These are phyloP conservation scores for Mariannaea elegans DNA, from an alignment of 2,329 filamentous ascomycete species.

Conservation along the genomic window DNA sequence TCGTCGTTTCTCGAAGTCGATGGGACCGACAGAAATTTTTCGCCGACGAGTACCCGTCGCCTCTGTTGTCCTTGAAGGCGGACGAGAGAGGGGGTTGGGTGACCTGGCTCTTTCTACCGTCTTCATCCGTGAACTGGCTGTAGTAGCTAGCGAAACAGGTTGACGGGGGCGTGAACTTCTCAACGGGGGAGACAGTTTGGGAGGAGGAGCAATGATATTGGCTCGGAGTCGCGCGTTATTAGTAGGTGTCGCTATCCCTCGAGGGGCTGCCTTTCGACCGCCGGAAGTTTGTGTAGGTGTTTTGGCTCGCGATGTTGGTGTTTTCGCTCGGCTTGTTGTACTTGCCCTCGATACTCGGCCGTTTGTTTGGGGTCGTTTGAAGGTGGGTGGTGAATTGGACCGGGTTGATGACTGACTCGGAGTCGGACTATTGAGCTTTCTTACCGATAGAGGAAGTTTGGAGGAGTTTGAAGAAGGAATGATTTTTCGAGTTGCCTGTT, in stretches of 20 bases:
- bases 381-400: conserved; percentile 63
- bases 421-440: conserved; percentile 55
- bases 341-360: conserved; percentile 50
- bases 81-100: conserved; percentile 47
- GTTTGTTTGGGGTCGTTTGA: conserved; percentile 53
- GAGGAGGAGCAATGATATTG: conserved; percentile 74
- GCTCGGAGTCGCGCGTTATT: conserved; percentile 72
- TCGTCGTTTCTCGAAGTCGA: conserved; percentile 85
- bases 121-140: conserved; percentile 74
- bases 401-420: conserved; percentile 62
- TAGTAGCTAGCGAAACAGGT: conserved; percentile 78
- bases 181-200: conserved; percentile 80
- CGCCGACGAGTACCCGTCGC: conserved; percentile 53
- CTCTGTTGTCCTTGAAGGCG: conserved; percentile 47
- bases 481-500: conserved; percentile 41
- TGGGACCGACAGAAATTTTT: conserved; percentile 73
- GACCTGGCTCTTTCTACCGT: conserved; percentile 66
- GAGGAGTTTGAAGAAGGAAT: conserved; percentile 46
- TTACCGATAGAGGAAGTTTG: conserved; percentile 57
- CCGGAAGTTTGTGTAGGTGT: conserved; percentile 50
- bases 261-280: conserved; percentile 52
- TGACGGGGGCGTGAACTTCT: conserved; percentile 85
- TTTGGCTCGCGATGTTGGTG: conserved; percentile 53
- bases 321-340: conserved; percentile 50
- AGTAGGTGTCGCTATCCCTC: conserved; percentile 55